Evolutionary conservation across 2,329 filamentous ascomycete species (phyloP), one percentile per base, ranked within the genome.

Genomic region (Westerdykella aurantiaca): DNA sequence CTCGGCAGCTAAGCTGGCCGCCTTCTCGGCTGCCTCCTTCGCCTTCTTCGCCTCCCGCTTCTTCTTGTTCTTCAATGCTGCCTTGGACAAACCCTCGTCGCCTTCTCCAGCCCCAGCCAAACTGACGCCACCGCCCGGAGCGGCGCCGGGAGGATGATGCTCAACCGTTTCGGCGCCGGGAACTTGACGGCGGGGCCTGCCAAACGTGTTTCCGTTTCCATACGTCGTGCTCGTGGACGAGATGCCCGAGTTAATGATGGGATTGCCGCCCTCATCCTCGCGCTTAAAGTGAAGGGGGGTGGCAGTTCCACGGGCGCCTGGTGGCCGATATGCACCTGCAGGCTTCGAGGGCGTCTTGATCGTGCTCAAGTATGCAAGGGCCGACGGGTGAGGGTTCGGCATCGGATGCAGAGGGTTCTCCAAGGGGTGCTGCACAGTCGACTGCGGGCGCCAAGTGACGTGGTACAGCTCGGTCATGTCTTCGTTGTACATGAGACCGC

Each of bases 211-310:
- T n/a, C 86, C 88, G 59, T 91, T 94, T 38, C 82, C 73, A 37
- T 70, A 69, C 29, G 72, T 70, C 18, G 79, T 58, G 39, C 61
- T 64, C n/a, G 55, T 65, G n/a, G 82, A 81, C 3, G 84, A 78
- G 22, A 83, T 78, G 22, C 88, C 88, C 52, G 93, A 91, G 67
- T 86, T 83, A 46, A 88, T 74, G 62, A 90, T 94, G 6, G 91
- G 90, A 7, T 86, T 86, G 42, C 93, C 93, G 41, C 93, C 93
- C 70, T 98, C 88, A 53, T 98, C 93, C 69, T 98, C 93, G 45
- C 93, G 88, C 77, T 95, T 95, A 76, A 97, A 98, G 57, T 93
- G 87, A 50, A 97, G 75, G 9, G 93, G 93, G 0, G 93, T 97
- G 42, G 82, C 79, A 50, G 86, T 82, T 41, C 93, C 93, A 55